Base-by-base conservation (phyloP, 257 asterid species). In the Nicotiana noctiflora region DNA sequence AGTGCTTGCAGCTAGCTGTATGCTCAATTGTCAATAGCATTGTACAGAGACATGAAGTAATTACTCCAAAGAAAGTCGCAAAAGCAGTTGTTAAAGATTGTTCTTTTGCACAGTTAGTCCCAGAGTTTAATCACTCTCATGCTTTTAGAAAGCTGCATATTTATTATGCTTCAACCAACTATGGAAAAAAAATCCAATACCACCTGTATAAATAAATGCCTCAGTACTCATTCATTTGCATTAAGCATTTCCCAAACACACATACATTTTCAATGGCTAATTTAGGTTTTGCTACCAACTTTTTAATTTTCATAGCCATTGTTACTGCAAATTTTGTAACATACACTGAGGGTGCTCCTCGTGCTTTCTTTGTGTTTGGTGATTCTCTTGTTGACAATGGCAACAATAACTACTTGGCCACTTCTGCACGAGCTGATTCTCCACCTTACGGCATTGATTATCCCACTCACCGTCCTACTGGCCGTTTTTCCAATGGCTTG, bases 351-450 rank as follows among this genome's bases (percentile, higher is more conserved):
- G 92, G 89, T 67, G 88, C 83, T 0, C 87, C 94, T 37, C 93
- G 93, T 6, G 92, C 94, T 5, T 91, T 93, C 87, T 93, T 91
- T 18, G 93, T 93, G 17, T 93, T 93, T 60, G 97, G 97, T 1
- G 97, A 93, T 67, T 93, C 97, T 1, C 82, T 93, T 10, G 97
- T 93, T 10, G 97, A 93, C 44, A 91, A 88, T 75, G 97, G 97
- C 80, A 93, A 93, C 81, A 93, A 93, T 79, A 93, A 93, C 83
- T 93, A 79, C 83, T 85, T 93, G 55, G 83, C 82, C 74, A 91
- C 96, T 21, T 29, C 90, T 1, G 97, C 97, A 0, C 84, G 97
- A 84, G 97, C 97, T 2, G 96, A 93, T 81, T 84, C 93, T 51
- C 94, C 94, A 0, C 97, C 97, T 17, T 93, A 91, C 32, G 97